Base-by-base conservation (phyloP, 2,329 filamentous ascomycete genomes). In the Xylariaceae sp. region DNA sequence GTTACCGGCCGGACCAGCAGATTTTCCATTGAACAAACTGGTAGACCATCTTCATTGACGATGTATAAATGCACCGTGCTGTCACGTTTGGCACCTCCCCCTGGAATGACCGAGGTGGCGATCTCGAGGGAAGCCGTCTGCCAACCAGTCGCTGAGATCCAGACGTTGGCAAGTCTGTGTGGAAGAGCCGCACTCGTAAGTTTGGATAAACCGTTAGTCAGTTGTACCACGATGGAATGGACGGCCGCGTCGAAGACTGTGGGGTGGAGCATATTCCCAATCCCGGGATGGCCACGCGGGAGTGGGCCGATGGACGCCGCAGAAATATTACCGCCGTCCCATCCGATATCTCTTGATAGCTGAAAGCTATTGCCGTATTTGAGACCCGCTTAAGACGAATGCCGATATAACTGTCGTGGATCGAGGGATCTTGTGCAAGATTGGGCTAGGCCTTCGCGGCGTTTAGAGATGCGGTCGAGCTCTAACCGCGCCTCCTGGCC, bases 171-270 rank as follows among this genome's bases (percentile, higher is more conserved):
- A 4, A 61, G 31, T 13, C 41, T 34, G 12, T 48, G 43, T 4
- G 58, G 57, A 11, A 63, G 46, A 8, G 53, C 50, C 11, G 49
- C 49, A 3, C 35, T 34, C 11, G 42, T 37, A 6, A 33, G 38
- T 17, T 38, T 18, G 5, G 37, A 24, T 4, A 49, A 35, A 9
- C 46, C 46, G 6, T 43, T 32, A 3, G 53, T 43, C 6, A 41
- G 40, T 22, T 43, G 47, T 3, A 47, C 49, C 13, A 45, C 34
- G 6, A 57, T 32, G 10, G 56, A 40, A 5, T 62, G 58, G 32
- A 63, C 51, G 8, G 49, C 50, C 0, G 52, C 44, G 36, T 65
- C 61, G 4, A 65, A 42, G 6, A 62, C 44, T 9, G 55, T 52
- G 1, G 60, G 61, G 33, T 64, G 61, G 12, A 61, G 49, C 6